Base-by-base conservation (phyloP, 225 moss, liverwort and hornwort species). In the Thuidium tamariscinum region DNA sequence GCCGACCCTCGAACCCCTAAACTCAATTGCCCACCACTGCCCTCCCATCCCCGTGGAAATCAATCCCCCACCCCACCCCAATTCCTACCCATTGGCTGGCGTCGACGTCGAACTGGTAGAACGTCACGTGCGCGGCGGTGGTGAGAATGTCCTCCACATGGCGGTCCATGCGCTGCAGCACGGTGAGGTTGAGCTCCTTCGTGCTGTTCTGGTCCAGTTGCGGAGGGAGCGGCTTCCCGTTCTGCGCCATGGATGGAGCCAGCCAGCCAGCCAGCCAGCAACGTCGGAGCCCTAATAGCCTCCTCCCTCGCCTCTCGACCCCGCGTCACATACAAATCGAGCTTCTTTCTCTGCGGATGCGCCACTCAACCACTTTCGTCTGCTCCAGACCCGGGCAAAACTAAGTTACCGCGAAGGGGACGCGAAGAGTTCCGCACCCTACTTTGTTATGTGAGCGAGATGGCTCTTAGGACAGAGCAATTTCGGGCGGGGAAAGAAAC, bases 181-280 rank as follows among this genome's bases (percentile, higher is more conserved):
- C 98, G 60, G 96, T 98, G 73, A 98, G 94, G 86, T 98, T 98
- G n/a, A 98, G 93, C 94, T 98, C 98, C 89, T 95, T 95, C 56
- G 98, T 98, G 93, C 97, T 96, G 92, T 98, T 97, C 89, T 97
- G 97, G 88, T 98, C 98, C 92, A 98, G 92, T 93, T 96, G 95
- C 90, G 97, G 98, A 42, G 92, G 89, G 86, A 96, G 90, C 91
- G 96, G 98, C 89, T 97, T 97, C 65, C 95, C 95, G 90, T 95
- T 97, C 87, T 97, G 97, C 89, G 93, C 90, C 93, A 93, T 93
- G 56, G 48, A 37, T 19, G 79, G 60, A 61, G 79, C 60, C 78
- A 78, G 74, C 5, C 30, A 61, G 79, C 4, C 27, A 41, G 69
- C 42, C 76, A 76, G 73, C 4, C 39, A 48, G 74, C 51, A 44